phyloP scores from a whole-genome alignment of 192 early-diverging fungal species.

The Backusella westeae region DNA sequence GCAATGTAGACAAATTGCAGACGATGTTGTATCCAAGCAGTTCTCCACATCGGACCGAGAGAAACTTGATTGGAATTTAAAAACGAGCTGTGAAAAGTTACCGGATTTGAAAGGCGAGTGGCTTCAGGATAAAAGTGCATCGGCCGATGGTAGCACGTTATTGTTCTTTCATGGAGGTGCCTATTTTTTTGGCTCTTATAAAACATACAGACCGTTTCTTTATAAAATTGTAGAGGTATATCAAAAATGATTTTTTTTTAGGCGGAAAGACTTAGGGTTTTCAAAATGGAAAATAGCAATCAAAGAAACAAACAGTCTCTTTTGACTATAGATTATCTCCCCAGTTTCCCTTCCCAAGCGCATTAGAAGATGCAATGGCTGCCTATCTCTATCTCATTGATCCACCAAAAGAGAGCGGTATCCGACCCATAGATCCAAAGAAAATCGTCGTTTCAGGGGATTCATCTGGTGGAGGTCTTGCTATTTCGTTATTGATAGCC shows the following conservation, averaged over 20 bases:
- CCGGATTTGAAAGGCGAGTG: conserved; percentile 40
- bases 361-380: conserved; percentile 76
- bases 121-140: conserved; percentile 26
- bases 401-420: conserved; percentile 42
- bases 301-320: conserved; percentile 8
- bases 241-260: background rate
- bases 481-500: conserved; percentile 49
- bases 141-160: conserved; percentile 45
- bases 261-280: background rate
- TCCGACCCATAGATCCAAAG: conserved; percentile 42
- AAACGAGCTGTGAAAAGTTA: conserved; percentile 17
- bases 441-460: conserved; percentile 67
- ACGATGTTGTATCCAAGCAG: conserved; percentile 27
- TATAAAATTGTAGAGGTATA: conserved; percentile 45
- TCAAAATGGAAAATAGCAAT: conserved; percentile 12
- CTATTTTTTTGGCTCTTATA: conserved; percentile 45
- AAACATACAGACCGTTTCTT: conserved; percentile 40
- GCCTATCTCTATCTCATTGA: conserved; percentile 68
- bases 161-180: conserved; percentile 82
- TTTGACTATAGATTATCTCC: conserved; percentile 82
- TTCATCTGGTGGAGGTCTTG: conserved; percentile 64
- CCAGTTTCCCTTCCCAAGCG: conserved; percentile 74
- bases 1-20: conserved; percentile 30
- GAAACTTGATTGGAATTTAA: conserved; percentile 48
- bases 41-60: conserved; percentile 21